These are phyloP conservation scores for Colletotrichum truncatum DNA, from an alignment of 2,329 filamentous ascomycete genomes.

Conservation along the genomic window DNA sequence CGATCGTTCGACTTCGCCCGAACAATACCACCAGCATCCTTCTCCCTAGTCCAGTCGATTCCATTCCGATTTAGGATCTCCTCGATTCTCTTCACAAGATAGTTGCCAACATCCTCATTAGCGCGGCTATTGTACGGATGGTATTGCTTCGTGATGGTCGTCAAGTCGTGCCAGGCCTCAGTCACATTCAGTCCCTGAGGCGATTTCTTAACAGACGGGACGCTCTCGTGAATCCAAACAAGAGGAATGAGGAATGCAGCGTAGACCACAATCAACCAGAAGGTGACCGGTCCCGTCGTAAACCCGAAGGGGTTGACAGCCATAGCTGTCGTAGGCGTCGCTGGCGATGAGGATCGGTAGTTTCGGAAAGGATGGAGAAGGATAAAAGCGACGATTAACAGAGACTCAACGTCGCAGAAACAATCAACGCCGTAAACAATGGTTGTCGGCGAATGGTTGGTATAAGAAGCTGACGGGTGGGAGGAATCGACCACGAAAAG, in stretches of 20 bases:
- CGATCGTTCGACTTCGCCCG: conserved; percentile 34
- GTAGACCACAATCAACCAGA: conserved; percentile 81
- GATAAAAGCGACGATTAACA: background rate
- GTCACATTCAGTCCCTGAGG: conserved; percentile 79
- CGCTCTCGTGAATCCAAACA: conserved; percentile 77
- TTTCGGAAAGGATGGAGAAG: background rate
- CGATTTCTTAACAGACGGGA: conserved; percentile 69
- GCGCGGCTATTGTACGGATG: conserved; percentile 89
- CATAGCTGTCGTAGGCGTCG: conserved; percentile 21
- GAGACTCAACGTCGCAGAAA: too few species aligned
- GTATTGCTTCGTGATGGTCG: conserved; percentile 76
- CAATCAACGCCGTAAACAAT: too few species aligned
- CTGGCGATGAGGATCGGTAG: background rate
- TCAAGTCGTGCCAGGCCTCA: conserved; percentile 87
- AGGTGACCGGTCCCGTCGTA: conserved; percentile 80
- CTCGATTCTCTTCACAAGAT: conserved; percentile 76
- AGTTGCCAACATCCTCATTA: conserved; percentile 84
- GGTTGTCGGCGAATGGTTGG: background rate
- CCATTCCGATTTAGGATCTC: conserved; percentile 73
- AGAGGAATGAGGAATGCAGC: conserved; percentile 79
- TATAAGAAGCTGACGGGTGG: background rate
- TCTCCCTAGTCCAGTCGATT: conserved; percentile 55
- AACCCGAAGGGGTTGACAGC: conserved; percentile 73
- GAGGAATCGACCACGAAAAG: background rate
- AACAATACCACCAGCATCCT: conserved; percentile 39